Percentiles rank a stretch among this genome's conserved stretches.
These are phyloP conservation scores for Atkinsonella texensis DNA, from an alignment of 2,329 filamentous ascomycete species.

Conservation along the genomic window DNA sequence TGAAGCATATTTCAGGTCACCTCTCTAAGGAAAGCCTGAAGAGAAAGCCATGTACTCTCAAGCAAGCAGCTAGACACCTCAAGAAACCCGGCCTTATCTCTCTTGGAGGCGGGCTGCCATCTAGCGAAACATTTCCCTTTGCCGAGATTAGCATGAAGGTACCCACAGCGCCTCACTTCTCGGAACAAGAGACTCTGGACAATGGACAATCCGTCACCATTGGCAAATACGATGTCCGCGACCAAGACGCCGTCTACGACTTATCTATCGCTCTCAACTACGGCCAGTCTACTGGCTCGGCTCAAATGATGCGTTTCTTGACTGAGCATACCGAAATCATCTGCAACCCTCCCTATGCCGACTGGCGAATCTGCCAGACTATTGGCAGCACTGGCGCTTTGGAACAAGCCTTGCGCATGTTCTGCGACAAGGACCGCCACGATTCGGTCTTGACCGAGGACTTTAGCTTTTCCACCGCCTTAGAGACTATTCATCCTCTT, in stretches of 20 bases:
- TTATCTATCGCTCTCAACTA: constrained; percentile 88
- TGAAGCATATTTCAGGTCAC: constrained; percentile 28
- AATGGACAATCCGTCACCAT: constrained; percentile 50
- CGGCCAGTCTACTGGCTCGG: constrained; percentile 72
- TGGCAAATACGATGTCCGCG: constrained; percentile 72
- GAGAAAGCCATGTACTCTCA: constrained; percentile 59
- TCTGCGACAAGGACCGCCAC: constrained; percentile 55
- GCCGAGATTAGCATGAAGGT: constrained; percentile 65
- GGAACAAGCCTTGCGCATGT: constrained; percentile 73
- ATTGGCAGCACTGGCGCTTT: constrained; percentile 78
- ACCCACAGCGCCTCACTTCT: constrained; percentile 56
- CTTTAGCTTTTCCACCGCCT: constrained; percentile 72
- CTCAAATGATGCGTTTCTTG: constrained; percentile 79
- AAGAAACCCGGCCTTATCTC: constrained; percentile 78
- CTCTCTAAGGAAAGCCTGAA: constrained; percentile 50
- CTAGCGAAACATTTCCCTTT: constrained; percentile 86
- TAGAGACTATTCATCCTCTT: constrained; percentile 44
- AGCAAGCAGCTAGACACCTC: constrained; percentile 67
- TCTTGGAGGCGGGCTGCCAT: constrained; percentile 81
- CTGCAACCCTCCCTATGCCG: constrained; percentile 72
- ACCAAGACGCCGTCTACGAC: constrained; percentile 48
- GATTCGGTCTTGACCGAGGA: constrained; percentile 80
- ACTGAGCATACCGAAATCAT: constrained; percentile 94
- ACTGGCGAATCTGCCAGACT: constrained; percentile 79
- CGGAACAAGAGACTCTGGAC: constrained; percentile 51